Conservation (phyloP, 305 asterid species). For the Fraxinus xanthoxyloides region DNA sequence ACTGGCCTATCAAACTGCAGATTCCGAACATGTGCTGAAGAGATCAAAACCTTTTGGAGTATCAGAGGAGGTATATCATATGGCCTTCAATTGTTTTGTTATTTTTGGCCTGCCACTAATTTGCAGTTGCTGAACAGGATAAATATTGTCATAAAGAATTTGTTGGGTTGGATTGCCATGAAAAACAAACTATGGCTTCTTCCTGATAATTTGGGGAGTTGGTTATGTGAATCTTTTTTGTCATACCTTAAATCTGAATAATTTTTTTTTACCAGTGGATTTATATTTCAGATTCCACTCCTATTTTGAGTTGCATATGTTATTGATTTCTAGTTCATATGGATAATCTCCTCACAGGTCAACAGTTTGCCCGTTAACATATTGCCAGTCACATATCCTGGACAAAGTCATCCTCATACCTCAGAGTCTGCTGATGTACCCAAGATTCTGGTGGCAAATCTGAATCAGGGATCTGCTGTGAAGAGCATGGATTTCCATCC, state of each 20-base stretch:
- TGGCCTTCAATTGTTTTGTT: neutral
- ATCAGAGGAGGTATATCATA: slow-evolving; percentile 50
- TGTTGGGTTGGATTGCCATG: neutral
- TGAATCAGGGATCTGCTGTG: slow-evolving; percentile 63
- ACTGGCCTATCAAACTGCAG: slow-evolving; percentile 62
- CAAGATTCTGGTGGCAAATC: slow-evolving; percentile 37
- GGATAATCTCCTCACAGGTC: neutral
- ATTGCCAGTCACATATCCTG: neutral
- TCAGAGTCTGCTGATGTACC: slow-evolving; percentile 30
- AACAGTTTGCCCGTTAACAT: neutral
- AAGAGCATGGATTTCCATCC: slow-evolving; percentile 73
- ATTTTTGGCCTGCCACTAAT: slow-evolving; percentile 10
- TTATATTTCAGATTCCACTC: slow-evolving; percentile 9
- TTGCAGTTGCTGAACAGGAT: slow-evolving; percentile 14
- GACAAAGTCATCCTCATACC: neutral
- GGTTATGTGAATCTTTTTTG: neutral
- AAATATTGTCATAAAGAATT: neutral
- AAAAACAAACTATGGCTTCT: neutral
- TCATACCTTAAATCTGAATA: neutral
- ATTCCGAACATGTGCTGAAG: slow-evolving; percentile 55
- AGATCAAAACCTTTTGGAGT: slow-evolving; percentile 52
- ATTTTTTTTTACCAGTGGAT: slow-evolving; percentile 1
- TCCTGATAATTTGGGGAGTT: neutral
- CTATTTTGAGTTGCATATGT: slow-evolving; percentile 7
- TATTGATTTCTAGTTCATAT: neutral